phyloP scores from a whole-genome alignment of 345 rosid genomes.

The Hibiscus mutabilis region DNA sequence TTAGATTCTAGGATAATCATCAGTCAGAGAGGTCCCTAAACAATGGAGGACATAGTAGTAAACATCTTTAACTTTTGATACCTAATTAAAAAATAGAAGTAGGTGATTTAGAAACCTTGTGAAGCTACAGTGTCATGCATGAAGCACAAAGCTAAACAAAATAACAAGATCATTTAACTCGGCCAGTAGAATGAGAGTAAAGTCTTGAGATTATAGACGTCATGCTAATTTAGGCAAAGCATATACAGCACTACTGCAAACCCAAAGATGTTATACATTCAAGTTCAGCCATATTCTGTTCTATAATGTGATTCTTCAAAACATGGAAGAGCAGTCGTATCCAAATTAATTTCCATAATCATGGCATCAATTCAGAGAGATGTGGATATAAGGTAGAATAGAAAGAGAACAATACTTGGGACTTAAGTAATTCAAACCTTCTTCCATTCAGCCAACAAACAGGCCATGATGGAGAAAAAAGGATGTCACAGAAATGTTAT shows the following conservation, averaged over 20 bases:
- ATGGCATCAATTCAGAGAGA: neutral
- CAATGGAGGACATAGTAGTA: neutral
- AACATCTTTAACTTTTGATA: neutral
- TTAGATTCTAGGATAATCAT: neutral
- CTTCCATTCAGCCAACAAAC: neutral
- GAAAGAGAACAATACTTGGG: neutral
- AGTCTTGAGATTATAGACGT: neutral
- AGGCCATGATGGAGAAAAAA: neutral
- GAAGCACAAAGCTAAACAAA: neutral
- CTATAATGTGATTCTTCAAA: slow-evolving; percentile 1
- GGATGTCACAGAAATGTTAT: neutral
- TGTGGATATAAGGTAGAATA: neutral
- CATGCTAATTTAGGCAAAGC: slow-evolving; percentile 6
- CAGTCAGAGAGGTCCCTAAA: neutral
- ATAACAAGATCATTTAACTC: neutral
- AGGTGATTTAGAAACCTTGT: neutral
- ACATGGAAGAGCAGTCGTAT: neutral
- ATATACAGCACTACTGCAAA: neutral
- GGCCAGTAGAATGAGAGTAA: neutral
- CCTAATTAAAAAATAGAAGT: neutral
- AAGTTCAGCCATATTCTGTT: neutral
- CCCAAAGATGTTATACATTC: neutral
- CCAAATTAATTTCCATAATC: neutral
- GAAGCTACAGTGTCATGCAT: neutral
- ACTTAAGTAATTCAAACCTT: slow-evolving; percentile 1